These are phyloP conservation scores for Ceriops zippeliana DNA, from an alignment of 345 rosid species.

Conservation along the genomic window DNA sequence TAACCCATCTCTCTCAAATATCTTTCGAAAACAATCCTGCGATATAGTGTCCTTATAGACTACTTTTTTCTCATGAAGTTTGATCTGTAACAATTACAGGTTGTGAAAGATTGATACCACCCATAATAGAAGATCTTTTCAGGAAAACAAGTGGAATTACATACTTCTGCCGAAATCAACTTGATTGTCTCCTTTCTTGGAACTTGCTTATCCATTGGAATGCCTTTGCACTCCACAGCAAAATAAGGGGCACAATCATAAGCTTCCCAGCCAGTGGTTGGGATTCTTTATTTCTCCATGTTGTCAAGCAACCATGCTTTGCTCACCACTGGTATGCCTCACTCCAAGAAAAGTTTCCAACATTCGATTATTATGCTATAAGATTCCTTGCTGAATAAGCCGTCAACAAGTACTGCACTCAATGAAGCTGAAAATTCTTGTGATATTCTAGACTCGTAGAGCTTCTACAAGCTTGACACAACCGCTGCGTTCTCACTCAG, in stretches of 20 bases:
- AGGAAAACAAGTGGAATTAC: background rate
- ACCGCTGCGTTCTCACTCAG: slow-evolving; percentile 65
- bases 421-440: background rate
- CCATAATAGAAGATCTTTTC: background rate
- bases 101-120: background rate
- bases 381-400: too few relatives aligned
- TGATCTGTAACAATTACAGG: slow-evolving; percentile 47
- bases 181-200: slow-evolving; percentile 54
- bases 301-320: slow-evolving; percentile 72
- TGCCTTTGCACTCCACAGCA: slow-evolving; percentile 56
- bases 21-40: slow-evolving; percentile 51
- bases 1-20: slow-evolving; percentile 63
- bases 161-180: slow-evolving; percentile 50
- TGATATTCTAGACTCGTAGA: slow-evolving; percentile 40
- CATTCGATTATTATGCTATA: too few relatives aligned
- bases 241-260: slow-evolving; percentile 59
- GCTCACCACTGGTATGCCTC: slow-evolving; percentile 59
- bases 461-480: slow-evolving; percentile 64
- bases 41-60: slow-evolving; percentile 59
- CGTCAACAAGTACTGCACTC: background rate
- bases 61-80: slow-evolving; percentile 62
- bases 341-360: slow-evolving; percentile 21
- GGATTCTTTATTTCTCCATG: slow-evolving; percentile 60
- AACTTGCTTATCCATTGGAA: slow-evolving; percentile 71
- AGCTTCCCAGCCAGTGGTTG: slow-evolving; percentile 49